These are phyloP conservation scores for Panus rudis DNA, from an alignment of 768 basidiomycete species.

Conservation along the genomic window DNA sequence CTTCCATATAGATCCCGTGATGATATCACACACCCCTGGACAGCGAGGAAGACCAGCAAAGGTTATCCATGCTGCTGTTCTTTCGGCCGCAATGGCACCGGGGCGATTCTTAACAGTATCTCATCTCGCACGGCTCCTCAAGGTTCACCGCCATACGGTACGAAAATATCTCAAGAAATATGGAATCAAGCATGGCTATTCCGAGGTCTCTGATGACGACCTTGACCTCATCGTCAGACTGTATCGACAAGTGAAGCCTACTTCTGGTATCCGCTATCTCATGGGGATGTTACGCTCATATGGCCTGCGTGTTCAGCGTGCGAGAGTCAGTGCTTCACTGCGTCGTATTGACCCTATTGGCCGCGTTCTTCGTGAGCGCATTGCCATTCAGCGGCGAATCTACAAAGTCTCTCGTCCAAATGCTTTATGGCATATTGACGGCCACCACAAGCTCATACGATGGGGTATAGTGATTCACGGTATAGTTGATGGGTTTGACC, in stretches of 20 bases:
- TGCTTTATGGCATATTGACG: slow-evolving; percentile 33
- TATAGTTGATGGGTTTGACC: slow-evolving; percentile 32
- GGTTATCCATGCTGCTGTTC: not conserved
- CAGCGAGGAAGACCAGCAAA: not conserved
- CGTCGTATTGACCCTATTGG: slow-evolving; percentile 16
- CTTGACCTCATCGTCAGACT: slow-evolving; percentile 15
- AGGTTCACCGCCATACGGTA: slow-evolving; percentile 1
- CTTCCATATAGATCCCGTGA: not conserved
- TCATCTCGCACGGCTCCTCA: not conserved
- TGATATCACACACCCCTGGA: not conserved
- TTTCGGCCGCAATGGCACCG: not conserved
- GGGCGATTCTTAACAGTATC: not conserved
- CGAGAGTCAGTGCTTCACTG: slow-evolving; percentile 17
- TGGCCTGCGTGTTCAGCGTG: slow-evolving; percentile 17
- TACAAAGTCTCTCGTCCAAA: slow-evolving; percentile 31
- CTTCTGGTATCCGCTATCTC: slow-evolving; percentile 16
- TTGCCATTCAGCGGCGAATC: slow-evolving; percentile 17
- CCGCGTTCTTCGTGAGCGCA: slow-evolving; percentile 17
- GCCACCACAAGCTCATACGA: slow-evolving; percentile 25
- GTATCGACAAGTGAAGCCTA: slow-evolving; percentile 19
- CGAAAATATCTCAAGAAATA: not conserved
- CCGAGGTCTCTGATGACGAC: slow-evolving; percentile 16
- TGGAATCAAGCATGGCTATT: not conserved
- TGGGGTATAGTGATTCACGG: slow-evolving; percentile 15
- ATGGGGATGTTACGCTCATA: slow-evolving; percentile 15